Evolutionary conservation across 2,329 filamentous ascomycete genomes (phyloP), one percentile per base, ranked within the genome.

Genomic region (Botryosphaeria dothidea): DNA sequence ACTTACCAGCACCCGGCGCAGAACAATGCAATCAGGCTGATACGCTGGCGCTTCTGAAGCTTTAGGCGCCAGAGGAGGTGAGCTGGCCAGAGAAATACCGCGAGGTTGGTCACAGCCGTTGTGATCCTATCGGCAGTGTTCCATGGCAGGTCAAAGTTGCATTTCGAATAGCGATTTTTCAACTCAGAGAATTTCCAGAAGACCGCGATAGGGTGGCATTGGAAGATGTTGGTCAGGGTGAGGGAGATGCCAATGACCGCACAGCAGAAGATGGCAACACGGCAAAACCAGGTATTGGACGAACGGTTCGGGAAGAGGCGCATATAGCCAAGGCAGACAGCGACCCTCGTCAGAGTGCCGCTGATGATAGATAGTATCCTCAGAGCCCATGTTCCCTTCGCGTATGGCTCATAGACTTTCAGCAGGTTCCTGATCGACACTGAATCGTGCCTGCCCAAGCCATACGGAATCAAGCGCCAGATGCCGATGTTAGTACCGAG

Each of bases 341-440:
- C 72, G 4, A 72, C 68, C 38, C 73, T 74, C 13, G 71, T 73
- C 5, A 66, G 27, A 2, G 21, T 2, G 5, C 19, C 15, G 21
- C 27, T 27, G 2, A 49, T 9, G 13, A 38, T 17, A 21, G 57
- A 64, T 1, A 46, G 17, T 11, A 36, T 86, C 83, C 0, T 6
- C 7, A 8, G 7, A 6, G 31, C 31, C 31, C 31, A 34, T 1
- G 13, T 34, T 34, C 13, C 7, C 7, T 8, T 3, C 31, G 7
- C 7, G 70, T 69, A 36, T 78, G 81, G 51, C 86, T 78, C 17
- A 77, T 68, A 0, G 1, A 75, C 7, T n/a, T 62, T 31, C 7
- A 45, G 15, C 5, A 13, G 11, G 3, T 5, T 9, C 3, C 4
- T 3, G 11, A 46, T 17, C 25, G 3, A 13, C 2, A 31, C 56